Conservation (phyloP, 108 stramenopile species). For the Stephanodiscus minutulus region DNA sequence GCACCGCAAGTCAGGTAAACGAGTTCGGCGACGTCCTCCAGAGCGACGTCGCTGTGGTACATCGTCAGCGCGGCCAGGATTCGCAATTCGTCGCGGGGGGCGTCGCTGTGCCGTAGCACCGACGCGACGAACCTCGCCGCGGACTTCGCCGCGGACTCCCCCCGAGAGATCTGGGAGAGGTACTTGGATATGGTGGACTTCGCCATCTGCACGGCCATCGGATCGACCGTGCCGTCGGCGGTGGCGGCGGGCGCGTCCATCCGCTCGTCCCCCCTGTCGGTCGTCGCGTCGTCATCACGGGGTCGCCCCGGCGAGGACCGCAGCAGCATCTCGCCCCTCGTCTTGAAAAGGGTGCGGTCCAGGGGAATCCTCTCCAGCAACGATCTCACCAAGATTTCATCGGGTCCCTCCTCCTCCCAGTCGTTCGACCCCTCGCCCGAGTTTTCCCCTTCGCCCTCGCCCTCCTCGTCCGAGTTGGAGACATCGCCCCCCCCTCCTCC, state of each 20-base stretch:
- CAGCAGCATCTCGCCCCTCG: conserved; percentile 16
- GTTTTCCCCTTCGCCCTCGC: conserved; percentile 8
- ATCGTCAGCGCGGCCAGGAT: conserved; percentile 51
- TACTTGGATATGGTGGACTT: conserved; percentile 46
- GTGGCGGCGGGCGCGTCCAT: conserved; percentile 7
- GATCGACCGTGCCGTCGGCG: conserved; percentile 44
- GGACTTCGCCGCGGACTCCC: conserved; percentile 39
- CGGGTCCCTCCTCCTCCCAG: conserved; percentile 3
- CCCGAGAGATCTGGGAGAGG: conserved; percentile 40
- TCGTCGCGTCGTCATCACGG: conserved; percentile 20
- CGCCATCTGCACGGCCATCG: conserved; percentile 62
- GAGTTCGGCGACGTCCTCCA: conserved; percentile 51
- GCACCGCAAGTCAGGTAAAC: conserved; percentile 23
- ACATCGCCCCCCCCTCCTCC: conserved; percentile 19
- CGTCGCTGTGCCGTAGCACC: background rate
- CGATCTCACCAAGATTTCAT: conserved; percentile 11
- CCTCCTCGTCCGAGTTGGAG: background rate
- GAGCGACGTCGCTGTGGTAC: conserved; percentile 57
- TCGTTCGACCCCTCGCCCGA: background rate
- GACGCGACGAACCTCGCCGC: conserved; percentile 34
- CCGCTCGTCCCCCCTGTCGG: conserved; percentile 19
- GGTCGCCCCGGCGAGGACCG: background rate
- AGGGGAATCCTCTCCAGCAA: conserved; percentile 32
- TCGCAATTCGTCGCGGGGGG: conserved; percentile 19
- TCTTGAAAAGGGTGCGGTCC: conserved; percentile 27